These are phyloP conservation scores for Aspergillus transmontanensis DNA, from an alignment of 2,329 filamentous ascomycete species.

Conservation along the genomic window DNA sequence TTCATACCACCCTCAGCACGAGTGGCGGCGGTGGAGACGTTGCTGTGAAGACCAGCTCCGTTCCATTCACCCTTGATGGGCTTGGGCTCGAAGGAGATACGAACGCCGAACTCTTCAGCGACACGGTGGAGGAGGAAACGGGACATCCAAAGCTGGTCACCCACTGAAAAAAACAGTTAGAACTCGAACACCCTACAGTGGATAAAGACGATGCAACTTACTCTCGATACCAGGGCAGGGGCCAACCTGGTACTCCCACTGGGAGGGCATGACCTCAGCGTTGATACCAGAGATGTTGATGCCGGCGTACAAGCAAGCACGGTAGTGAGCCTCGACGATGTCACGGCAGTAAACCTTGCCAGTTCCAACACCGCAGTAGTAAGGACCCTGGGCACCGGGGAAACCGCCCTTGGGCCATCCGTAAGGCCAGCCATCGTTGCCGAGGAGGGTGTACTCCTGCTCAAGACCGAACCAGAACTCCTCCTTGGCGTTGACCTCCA, in stretches of 20 bases:
- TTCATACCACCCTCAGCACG: constrained; percentile 93
- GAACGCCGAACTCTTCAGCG: constrained; percentile 93
- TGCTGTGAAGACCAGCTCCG: constrained; percentile 88
- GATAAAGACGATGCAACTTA: constrained; percentile 48
- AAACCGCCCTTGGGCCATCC: constrained; percentile 88
- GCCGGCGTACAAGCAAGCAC: constrained; percentile 82
- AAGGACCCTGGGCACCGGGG: constrained; percentile 89
- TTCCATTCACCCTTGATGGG: constrained; percentile 97
- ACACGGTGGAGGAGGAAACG: constrained; percentile 88
- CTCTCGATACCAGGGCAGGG: constrained; percentile 83
- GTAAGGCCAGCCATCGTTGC: constrained; percentile 82
- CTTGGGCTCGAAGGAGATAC: constrained; percentile 95
- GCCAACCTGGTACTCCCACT: constrained; percentile 98
- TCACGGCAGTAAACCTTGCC: constrained; percentile 98
- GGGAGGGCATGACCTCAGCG: constrained; percentile 96
- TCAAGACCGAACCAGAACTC: constrained; percentile 97
- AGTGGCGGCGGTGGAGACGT: constrained; percentile 90
- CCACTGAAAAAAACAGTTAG: constrained; percentile 59
- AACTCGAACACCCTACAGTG: constrained; percentile 9
- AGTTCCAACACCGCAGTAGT: constrained; percentile 97
- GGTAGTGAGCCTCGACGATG: constrained; percentile 94
- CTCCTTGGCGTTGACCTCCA: constrained; percentile 81
- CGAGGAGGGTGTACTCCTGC: constrained; percentile 95
- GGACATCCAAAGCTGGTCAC: constrained; percentile 94
- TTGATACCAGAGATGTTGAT: constrained; percentile 98